Evolutionary conservation across 1,139 yeast genomes (phyloP).

Genomic region (Yamadazyma epiphylla): DNA sequence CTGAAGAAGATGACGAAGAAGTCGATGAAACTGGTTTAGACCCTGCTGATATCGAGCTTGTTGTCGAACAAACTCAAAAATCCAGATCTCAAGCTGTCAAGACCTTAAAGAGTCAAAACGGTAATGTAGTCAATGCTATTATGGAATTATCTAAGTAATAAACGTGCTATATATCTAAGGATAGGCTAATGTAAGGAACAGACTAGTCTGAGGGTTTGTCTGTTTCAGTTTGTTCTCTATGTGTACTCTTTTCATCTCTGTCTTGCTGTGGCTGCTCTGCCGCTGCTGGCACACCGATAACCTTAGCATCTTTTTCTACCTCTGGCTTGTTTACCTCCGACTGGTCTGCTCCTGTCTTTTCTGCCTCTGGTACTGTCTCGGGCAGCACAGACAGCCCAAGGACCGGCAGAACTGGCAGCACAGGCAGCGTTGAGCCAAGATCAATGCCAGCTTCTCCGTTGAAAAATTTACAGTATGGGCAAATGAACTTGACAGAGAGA

Average conservation of each 20-base stretch:
- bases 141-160: constrained; percentile 67
- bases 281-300: too few relatives aligned
- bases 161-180: too few relatives aligned
- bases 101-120: constrained; percentile 84
- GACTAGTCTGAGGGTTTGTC: too few relatives aligned
- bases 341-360: neutral
- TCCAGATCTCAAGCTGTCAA: constrained; percentile 86
- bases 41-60: constrained; percentile 73
- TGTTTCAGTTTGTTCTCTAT: too few relatives aligned
- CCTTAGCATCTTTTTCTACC: too few relatives aligned
- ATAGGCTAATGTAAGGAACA: too few relatives aligned
- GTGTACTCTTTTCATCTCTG: too few relatives aligned
- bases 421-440: too few relatives aligned
- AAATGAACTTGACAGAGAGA: constrained; percentile 51
- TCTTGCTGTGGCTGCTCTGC: too few relatives aligned
- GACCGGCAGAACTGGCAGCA: too few relatives aligned
- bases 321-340: too few relatives aligned
- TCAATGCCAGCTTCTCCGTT: constrained; percentile 49
- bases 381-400: too few relatives aligned
- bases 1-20: constrained; percentile 63
- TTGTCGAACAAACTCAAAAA: constrained; percentile 86
- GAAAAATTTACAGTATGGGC: constrained; percentile 68
- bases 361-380: constrained; percentile 1
- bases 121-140: constrained; percentile 94
- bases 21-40: constrained; percentile 80